Conservation (phyloP, 352 stramenopile genomes). For the Pythium brassicae region DNA sequence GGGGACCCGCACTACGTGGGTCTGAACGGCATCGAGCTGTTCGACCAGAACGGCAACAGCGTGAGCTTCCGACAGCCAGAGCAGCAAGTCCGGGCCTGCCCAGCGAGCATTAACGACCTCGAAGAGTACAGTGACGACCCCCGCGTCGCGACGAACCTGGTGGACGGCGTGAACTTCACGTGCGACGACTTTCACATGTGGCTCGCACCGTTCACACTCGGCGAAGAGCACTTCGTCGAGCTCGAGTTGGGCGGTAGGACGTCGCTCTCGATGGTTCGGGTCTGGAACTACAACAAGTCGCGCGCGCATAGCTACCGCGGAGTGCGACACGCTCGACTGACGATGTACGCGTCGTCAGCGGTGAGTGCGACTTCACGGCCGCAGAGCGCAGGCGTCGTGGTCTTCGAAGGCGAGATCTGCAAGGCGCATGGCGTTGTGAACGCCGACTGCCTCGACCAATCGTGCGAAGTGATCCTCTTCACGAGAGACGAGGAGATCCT, state of each 20-base stretch:
- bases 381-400: conserved; percentile 13
- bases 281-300: conserved; percentile 95
- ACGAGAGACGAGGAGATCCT: conserved; percentile 64
- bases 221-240: conserved; percentile 45
- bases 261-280: conserved; percentile 73
- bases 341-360: conserved; percentile 25
- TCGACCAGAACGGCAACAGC: conserved; percentile 59
- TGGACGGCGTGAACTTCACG: conserved; percentile 87
- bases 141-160: conserved; percentile 60
- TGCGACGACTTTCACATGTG: conserved; percentile 91
- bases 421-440: conserved; percentile 65
- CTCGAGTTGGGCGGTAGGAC: conserved; percentile 38
- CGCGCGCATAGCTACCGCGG: conserved; percentile 76
- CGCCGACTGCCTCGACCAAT: conserved; percentile 40
- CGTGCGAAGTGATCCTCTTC: conserved; percentile 86
- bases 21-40: conserved; percentile 87
- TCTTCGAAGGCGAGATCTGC: conserved; percentile 87
- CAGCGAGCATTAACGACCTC: conserved; percentile 85
- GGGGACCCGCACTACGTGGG: conserved; percentile 89
- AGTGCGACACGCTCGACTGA: conserved; percentile 49
- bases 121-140: conserved; percentile 84
- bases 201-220: conserved; percentile 76
- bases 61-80: conserved; percentile 45
- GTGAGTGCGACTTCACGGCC: background rate
- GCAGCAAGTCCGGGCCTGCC: conserved; percentile 54